These are phyloP conservation scores for Fusarium devonianum DNA, from an alignment of 2,329 filamentous ascomycete genomes.

Conservation along the genomic window DNA sequence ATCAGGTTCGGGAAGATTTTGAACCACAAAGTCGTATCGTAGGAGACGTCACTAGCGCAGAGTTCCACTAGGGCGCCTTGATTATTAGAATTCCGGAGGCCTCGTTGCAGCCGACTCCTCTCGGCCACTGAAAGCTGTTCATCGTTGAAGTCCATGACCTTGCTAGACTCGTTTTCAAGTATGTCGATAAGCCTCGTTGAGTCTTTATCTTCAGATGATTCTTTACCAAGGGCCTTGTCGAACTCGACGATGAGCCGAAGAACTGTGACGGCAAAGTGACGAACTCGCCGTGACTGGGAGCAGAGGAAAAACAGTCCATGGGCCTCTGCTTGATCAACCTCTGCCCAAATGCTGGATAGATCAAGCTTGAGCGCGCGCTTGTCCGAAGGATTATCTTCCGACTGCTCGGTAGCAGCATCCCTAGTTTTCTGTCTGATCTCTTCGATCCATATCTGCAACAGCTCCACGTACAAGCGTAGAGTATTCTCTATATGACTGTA, in stretches of 20 bases:
- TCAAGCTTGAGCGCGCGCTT: constrained; percentile 81
- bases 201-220: constrained; percentile 63
- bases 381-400: constrained; percentile 69
- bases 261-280: constrained; percentile 90
- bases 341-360: constrained; percentile 85
- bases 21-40: constrained; percentile 95
- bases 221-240: constrained; percentile 83
- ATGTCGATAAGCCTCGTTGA: constrained; percentile 85
- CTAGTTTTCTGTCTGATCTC: constrained; percentile 88
- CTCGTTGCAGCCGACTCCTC: constrained; percentile 87
- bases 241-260: constrained; percentile 93
- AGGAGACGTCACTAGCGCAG: constrained; percentile 93
- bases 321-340: constrained; percentile 96
- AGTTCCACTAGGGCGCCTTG: constrained; percentile 90
- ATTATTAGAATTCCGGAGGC: constrained; percentile 82
- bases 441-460: constrained; percentile 96
- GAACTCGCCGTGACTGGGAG: constrained; percentile 89
- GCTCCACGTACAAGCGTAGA: constrained; percentile 87
- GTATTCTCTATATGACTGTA: constrained; percentile 95
- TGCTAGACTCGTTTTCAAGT: constrained; percentile 85
- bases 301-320: constrained; percentile 97
- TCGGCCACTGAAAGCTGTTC: constrained; percentile 92
- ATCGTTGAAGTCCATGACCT: constrained; percentile 91
- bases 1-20: constrained; percentile 98
- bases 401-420: constrained; percentile 70